Base-by-base conservation (phyloP, 2,329 filamentous ascomycete genomes). In the Trichoderma koningii region DNA sequence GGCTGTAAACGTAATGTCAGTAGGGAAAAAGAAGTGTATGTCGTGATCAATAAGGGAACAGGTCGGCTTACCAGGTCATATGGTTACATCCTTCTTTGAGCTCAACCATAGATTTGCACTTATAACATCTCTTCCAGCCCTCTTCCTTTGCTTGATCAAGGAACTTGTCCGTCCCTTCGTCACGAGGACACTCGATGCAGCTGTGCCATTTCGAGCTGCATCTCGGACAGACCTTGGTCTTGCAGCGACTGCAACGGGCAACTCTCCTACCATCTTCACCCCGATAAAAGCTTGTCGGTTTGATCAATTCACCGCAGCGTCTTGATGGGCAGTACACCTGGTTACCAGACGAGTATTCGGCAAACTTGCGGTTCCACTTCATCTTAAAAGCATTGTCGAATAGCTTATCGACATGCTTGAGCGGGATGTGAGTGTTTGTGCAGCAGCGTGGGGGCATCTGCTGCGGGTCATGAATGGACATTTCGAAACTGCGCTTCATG, bases 371-470 rank as follows among this genome's bases (percentile, higher is more conserved):
- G 74, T 95, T 94, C 91, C 92, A 96, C 1, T 81, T 81, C 69
- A 82, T 86, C 78, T 95, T 94, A 81, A 95, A 94, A 61, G 83
- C 81, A 65, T 82, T 73, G 71, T 91, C 85, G 72, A 96, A 93
- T 7, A 95, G 80, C 26, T 83, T 83, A 14, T 94, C 90, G 30
- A 94, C 92, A 73, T 92, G 87, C 69, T 87, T 88, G 7, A 93
- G 78, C 0, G 89, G 87, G 65, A 96, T 96, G 69, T 86, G 84
- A 14, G 92, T 86, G 21, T 83, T 72, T 3, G 85, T 89, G 76
- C 92, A 97, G 76, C 92, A 97, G 73, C 83, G 85, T 0, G 93
- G 93, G 19, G 93, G 92, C 91, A 96, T 96, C 69, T 92, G 88
- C 66, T 87, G 84, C 1, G 90, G 87, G 73, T 96, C 91, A 48